Conservation (phyloP, 805 yeast genomes). For the Saturnispora sekii region DNA sequence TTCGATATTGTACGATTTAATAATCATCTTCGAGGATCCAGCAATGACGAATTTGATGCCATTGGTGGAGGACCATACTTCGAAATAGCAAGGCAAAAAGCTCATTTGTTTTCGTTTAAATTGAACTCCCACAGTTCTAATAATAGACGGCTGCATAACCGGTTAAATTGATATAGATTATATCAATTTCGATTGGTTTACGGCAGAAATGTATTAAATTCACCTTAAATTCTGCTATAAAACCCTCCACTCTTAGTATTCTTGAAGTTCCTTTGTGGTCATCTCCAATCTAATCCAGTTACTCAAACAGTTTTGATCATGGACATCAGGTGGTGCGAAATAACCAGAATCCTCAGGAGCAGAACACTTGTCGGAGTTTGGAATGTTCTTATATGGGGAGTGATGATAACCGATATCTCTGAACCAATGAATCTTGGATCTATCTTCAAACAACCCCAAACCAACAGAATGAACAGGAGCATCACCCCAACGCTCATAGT, state of each 20-base stretch:
- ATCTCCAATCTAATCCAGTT: constrained; percentile 30
- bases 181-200: too few relatives aligned
- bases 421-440: constrained; percentile 71
- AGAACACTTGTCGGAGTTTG: constrained; percentile 45
- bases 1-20: too few relatives aligned
- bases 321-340: constrained; percentile 27
- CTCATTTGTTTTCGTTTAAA: too few relatives aligned
- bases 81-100: too few relatives aligned
- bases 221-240: too few relatives aligned
- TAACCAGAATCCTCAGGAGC: constrained; percentile 27
- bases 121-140: too few relatives aligned
- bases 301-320: constrained; percentile 27
- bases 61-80: too few relatives aligned
- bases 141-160: too few relatives aligned
- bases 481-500: constrained; percentile 91
- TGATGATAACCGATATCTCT: constrained; percentile 75
- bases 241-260: constrained; percentile 14
- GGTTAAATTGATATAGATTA: too few relatives aligned
- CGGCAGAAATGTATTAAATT: too few relatives aligned
- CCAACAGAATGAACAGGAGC: constrained; percentile 85
- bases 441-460: constrained; percentile 62
- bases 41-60: too few relatives aligned
- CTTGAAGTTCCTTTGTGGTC: constrained; percentile 27
- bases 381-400: constrained; percentile 70
- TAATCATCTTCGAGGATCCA: too few relatives aligned